Evolutionary conservation across 768 basidiomycete genomes (phyloP), one percentile per base, ranked within the genome.

Genomic region (Auricularia sp.): DNA sequence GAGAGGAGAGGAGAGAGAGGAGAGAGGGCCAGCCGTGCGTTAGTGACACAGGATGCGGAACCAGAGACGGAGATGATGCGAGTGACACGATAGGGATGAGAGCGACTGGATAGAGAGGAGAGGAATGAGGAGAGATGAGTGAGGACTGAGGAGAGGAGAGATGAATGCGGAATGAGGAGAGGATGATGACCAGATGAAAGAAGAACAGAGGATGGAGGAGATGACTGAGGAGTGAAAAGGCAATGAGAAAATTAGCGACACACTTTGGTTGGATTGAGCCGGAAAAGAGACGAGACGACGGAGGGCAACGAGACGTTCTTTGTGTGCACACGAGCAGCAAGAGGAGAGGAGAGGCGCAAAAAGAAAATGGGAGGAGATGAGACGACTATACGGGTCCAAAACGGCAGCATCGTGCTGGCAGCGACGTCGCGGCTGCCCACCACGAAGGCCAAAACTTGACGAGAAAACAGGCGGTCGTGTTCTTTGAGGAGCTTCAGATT

Each of bases 141-240:
- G 53, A 65, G 21, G 62, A 54, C 21, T 33, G 23, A 47, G 61
- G 64, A 60, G 65, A 67, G 63, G 66, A 67, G 65, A 36, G 64
- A 67, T 66, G 64, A 65, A 67, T 62, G 66, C 67, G 65, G 36
- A 64, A 67, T 66, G 64, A 65, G 68, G 68, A 77, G 74, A 80
- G 67, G 75, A 75, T 69, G 80, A 78, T 43, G 80, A 79, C 39
- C 64, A 54, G 18, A 62, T 56, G 56, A 43, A 64, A 51, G 51
- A 44, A 63, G 62, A 7, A 21, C 39, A 61, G 54, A 42, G 33
- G 58, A 61, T 62, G 39, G 58, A 35, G 61, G 64, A 43, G 59
- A 62, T 29, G 29, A 29, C 29, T 29, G 29, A 29, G 29, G 33
- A 34, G 23, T 47, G 29, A 35, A 44, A 36, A 58, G 21, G 34